Evolutionary conservation across 1,139 yeast species (phyloP), one percentile per base, ranked within the genome.

Genomic region (Hansenula lynferdii): DNA sequence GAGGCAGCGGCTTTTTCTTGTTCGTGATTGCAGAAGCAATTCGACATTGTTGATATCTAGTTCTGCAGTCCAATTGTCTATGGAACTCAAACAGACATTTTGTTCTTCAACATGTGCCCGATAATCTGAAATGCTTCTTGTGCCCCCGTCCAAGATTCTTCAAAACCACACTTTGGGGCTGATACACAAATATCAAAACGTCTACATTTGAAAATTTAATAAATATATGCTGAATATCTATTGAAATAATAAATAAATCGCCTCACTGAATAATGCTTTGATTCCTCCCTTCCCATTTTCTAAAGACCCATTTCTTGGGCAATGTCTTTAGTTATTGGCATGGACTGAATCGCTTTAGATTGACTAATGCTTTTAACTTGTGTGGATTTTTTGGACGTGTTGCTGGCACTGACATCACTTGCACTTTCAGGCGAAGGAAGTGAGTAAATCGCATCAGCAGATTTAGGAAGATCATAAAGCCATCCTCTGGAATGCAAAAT

Each of bases 401-500:
- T 12, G 2, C 16, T n/a, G 8, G 16, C 6, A 24, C 17, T 28
- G 29, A 28, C 20, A 15, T 33, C 14, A 9, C 16, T 31, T 6
- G 30, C 27, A 3, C 16, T 12, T 25, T 42, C 40, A 5, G 35
- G 36, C 7, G 39, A 35, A 16, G 12, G n/a, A 16, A 50, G 34
- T 3, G 43, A 41, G 51, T 75, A 76, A 14, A 63, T 41, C 4
- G 48, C 44, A 21, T 64, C 63, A 11, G 81, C 80, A 18, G 57
- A 54, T 10, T 51, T 46, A 3, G 82, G 81, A 19, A 83, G 58
- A 35, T 68, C 60, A 48, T 77, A 73, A 32, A 80, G 66, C 96
- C 97, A 90, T 0, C 72, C 68, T 40, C 76, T 70, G 6, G 64
- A 57, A 32, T 75, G 72, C 25, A 89, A 62, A 35, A 87, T 63